A percentile compares a stretch with the other conserved stretches of the same genome.
phyloP scores from a whole-genome alignment of 169 alveolate genomes.

The Cryptosporidium canis region DNA sequence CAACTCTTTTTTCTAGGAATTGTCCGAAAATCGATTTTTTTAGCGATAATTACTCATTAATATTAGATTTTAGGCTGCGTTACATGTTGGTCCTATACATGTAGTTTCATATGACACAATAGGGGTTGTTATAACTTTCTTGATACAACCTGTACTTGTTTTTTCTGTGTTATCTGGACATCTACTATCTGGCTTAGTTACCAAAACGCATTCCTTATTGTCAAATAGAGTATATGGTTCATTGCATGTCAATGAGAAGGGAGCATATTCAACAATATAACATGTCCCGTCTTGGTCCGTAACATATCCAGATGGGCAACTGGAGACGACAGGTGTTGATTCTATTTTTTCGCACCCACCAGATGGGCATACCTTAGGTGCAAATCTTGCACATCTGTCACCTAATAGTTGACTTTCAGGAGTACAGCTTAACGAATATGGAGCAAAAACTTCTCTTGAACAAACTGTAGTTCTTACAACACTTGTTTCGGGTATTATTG shows the following conservation, averaged over 20 bases:
- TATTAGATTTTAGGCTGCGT: slow-evolving; percentile 23
- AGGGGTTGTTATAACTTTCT: slow-evolving; percentile 72
- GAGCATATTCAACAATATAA: slow-evolving; percentile 72
- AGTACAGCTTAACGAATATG: slow-evolving; percentile 53
- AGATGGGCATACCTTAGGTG: slow-evolving; percentile 72
- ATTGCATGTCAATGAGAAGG: slow-evolving; percentile 61
- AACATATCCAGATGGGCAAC: slow-evolving; percentile 72
- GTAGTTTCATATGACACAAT: slow-evolving; percentile 71
- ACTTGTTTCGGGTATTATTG: slow-evolving; percentile 11
- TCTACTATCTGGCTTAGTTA: slow-evolving; percentile 69
- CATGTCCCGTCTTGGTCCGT: slow-evolving; percentile 72
- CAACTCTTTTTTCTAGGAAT: background rate
- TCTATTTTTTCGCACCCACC: slow-evolving; percentile 71
- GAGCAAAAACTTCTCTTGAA: slow-evolving; percentile 71
- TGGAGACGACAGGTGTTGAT: slow-evolving; percentile 62
- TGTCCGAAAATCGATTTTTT: background rate
- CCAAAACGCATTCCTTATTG: slow-evolving; percentile 68
- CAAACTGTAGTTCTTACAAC: slow-evolving; percentile 69
- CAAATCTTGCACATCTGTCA: slow-evolving; percentile 72
- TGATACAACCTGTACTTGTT: slow-evolving; percentile 70
- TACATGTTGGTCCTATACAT: slow-evolving; percentile 70
- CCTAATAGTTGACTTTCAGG: slow-evolving; percentile 67
- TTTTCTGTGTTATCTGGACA: slow-evolving; percentile 71
- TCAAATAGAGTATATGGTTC: slow-evolving; percentile 67
- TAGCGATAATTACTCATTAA: slow-evolving; percentile 19